phyloP scores from a whole-genome alignment of 2,329 filamentous ascomycete species.

The Tolypocladium ovalisporum region DNA sequence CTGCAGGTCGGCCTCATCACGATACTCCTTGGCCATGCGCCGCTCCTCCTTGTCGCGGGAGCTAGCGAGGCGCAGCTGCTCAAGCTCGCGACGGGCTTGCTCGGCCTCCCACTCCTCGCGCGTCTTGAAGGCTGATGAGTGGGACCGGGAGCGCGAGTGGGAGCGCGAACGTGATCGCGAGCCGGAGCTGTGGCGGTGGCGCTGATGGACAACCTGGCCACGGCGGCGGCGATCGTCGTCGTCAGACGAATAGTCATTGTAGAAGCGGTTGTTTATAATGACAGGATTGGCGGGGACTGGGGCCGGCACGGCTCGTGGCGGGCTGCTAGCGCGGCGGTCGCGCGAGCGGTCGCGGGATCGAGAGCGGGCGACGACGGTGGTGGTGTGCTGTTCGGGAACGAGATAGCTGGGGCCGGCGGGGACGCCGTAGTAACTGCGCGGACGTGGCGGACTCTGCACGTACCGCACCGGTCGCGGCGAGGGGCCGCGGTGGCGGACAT shows the following conservation, averaged over 20 bases:
- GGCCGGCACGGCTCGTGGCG: constrained; percentile 18
- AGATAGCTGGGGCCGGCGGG: constrained; percentile 29
- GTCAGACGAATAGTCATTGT: constrained; percentile 37
- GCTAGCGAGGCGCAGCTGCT: constrained; percentile 30
- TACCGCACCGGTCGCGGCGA: constrained; percentile 33
- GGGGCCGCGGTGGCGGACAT: constrained; percentile 29
- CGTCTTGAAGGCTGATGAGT: constrained; percentile 24
- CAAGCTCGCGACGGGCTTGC: constrained; percentile 29
- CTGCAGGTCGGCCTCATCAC: constrained; percentile 38
- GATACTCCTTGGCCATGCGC: constrained; percentile 26
- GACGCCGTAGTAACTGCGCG: constrained; percentile 28
- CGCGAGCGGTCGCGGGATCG: constrained; percentile 30
- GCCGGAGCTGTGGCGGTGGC: constrained; percentile 15
- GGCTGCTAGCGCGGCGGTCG: constrained; percentile 30
- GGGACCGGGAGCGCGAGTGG: constrained; percentile 16
- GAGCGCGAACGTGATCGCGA: constrained; percentile 18
- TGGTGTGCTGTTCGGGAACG: constrained; percentile 32
- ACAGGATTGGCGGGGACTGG: constrained; percentile 29
- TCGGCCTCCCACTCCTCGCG: constrained; percentile 32
- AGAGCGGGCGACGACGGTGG: constrained; percentile 31
- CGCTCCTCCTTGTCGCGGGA: constrained; percentile 25
- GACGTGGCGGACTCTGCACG: constrained; percentile 28
- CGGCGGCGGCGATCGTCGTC: constrained; percentile 17
- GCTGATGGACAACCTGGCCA: constrained; percentile 14
- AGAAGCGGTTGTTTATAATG: constrained; percentile 47